phyloP scores from a whole-genome alignment of 2,329 filamentous ascomycete species.

The Verticillium klebahnii region DNA sequence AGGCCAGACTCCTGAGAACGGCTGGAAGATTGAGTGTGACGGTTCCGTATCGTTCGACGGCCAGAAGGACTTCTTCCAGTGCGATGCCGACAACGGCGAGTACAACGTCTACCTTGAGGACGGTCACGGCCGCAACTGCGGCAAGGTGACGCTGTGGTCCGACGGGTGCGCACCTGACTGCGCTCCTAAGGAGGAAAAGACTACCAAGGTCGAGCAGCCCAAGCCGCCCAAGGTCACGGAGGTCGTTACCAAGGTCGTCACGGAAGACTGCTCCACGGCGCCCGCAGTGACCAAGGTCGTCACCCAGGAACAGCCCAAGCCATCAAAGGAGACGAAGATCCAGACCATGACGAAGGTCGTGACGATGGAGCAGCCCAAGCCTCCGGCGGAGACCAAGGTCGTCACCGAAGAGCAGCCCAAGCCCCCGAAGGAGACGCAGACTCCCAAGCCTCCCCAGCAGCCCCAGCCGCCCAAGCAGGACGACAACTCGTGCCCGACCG shows the following conservation, averaged over 20 bases:
- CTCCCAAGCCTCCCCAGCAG: constrained; percentile 8
- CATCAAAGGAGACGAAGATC: neutral
- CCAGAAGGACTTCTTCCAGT: constrained; percentile 53
- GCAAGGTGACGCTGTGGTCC: constrained; percentile 39
- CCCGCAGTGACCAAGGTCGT: neutral
- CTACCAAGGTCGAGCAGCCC: neutral
- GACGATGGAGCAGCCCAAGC: neutral
- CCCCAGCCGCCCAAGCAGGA: constrained; percentile 7
- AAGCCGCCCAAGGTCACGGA: neutral
- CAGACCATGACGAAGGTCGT: neutral
- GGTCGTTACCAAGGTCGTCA: neutral
- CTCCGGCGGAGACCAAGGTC: neutral
- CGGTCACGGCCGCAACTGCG: constrained; percentile 38
- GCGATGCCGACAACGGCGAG: constrained; percentile 49
- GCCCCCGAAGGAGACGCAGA: constrained; percentile 4
- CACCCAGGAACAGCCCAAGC: neutral
- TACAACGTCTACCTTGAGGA: constrained; percentile 49
- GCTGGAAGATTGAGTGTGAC: constrained; percentile 51
- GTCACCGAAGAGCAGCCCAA: neutral
- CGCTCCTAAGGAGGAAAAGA: constrained; percentile 6
- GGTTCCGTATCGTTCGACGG: constrained; percentile 35
- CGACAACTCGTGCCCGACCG: constrained; percentile 33
- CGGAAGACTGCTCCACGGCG: neutral
- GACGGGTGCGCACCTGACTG: constrained; percentile 26
- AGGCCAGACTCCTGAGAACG: constrained; percentile 38